Percentiles rank a stretch among this genome's conserved stretches.
These are phyloP conservation scores for Candida albicans DNA, from an alignment of 1,139 yeast species.

Conservation along the genomic window DNA sequence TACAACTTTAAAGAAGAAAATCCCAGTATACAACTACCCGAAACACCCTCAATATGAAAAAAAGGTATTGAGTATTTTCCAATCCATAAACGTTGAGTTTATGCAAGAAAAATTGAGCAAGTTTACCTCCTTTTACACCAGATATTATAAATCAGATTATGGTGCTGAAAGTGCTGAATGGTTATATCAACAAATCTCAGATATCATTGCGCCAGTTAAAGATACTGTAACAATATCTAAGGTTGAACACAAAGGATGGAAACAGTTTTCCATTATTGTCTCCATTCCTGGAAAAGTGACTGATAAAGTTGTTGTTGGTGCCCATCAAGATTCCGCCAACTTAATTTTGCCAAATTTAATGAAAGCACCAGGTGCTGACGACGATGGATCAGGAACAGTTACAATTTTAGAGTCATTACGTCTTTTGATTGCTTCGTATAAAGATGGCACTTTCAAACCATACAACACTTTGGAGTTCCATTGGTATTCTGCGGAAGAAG, in stretches of 20 bases:
- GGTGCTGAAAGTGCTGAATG: constrained; percentile 77
- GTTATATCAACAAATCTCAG: constrained; percentile 54
- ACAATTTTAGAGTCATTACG: constrained; percentile 77
- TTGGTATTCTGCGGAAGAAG: constrained; percentile 94
- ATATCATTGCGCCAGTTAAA: constrained; percentile 42
- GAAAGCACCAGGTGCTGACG: constrained; percentile 95
- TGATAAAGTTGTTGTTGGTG: constrained; percentile 69
- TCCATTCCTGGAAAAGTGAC: constrained; percentile 39
- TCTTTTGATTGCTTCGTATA: constrained; percentile 44
- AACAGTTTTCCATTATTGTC: constrained; percentile 44
- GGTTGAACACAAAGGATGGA: constrained; percentile 43
- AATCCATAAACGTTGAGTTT: constrained; percentile 41
- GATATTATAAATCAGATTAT: constrained; percentile 71
- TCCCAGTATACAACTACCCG: constrained; percentile 59
- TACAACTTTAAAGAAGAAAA: constrained; percentile 21
- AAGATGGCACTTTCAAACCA: constrained; percentile 47
- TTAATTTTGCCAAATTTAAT: constrained; percentile 66
- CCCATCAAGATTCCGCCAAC: constrained; percentile 88
- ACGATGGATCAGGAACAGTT: constrained; percentile 87
- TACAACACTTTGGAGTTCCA: constrained; percentile 85
- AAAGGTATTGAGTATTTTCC: constrained; percentile 42
- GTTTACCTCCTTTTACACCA: constrained; percentile 72
- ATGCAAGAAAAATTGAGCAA: constrained; percentile 57
- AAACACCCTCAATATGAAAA: constrained; percentile 33
- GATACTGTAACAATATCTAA: constrained; percentile 27